These are phyloP conservation scores for Ciborinia camelliae DNA, from an alignment of 2,329 filamentous ascomycete genomes.

Conservation along the genomic window DNA sequence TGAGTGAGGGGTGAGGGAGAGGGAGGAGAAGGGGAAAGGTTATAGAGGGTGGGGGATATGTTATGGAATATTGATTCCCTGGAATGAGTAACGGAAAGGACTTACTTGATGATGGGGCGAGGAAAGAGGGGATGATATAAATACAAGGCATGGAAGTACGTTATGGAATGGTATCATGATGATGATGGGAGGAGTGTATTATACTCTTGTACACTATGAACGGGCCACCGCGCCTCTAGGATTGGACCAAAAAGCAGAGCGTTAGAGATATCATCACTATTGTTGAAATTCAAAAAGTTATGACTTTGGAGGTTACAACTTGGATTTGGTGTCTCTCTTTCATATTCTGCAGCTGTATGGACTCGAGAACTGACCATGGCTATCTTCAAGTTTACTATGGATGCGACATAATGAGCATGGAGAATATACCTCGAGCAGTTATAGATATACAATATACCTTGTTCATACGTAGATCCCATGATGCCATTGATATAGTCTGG, in stretches of 20 bases:
- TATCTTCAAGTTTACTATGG: neutral
- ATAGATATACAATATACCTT: neutral
- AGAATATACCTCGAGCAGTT: neutral
- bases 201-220: slow-evolving; percentile 16
- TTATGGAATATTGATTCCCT: too few relatives aligned
- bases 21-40: too few relatives aligned
- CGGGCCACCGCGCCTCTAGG: neutral
- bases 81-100: too few relatives aligned
- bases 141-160: neutral
- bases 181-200: slow-evolving; percentile 13
- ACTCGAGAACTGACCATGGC: too few relatives aligned
- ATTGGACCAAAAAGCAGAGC: neutral
- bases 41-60: neutral
- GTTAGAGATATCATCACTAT: slow-evolving; percentile 9
- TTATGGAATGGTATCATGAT: neutral
- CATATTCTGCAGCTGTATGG: neutral
- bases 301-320: neutral
- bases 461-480: neutral
- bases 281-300: neutral
- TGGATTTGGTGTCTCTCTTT: neutral
- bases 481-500: neutral
- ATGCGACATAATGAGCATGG: neutral
- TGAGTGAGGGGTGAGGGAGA: neutral
- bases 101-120: neutral
- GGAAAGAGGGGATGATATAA: neutral